These are phyloP conservation scores for Pholiota conissans DNA, from an alignment of 768 basidiomycete species.

Conservation along the genomic window DNA sequence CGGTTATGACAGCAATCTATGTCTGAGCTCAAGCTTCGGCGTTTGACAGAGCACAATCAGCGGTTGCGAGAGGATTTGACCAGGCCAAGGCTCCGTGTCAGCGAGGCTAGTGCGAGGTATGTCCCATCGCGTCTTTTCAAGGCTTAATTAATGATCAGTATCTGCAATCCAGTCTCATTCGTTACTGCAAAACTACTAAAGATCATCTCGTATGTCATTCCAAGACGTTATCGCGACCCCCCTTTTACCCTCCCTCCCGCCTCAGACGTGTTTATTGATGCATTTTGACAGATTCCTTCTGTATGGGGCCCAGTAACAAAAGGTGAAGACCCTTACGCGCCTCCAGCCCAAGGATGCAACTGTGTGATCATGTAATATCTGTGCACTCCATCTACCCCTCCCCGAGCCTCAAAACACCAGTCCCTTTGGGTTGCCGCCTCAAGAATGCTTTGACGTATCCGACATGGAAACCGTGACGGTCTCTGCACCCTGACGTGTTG, in stretches of 20 bases:
- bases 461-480: conserved; percentile 9
- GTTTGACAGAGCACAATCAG: conserved; percentile 92
- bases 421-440: background rate
- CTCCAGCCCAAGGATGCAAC: conserved; percentile 72
- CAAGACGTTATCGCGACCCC: conserved; percentile 10
- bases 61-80: conserved; percentile 87
- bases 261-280: conserved; percentile 9
- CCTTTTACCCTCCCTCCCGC: conserved; percentile 7
- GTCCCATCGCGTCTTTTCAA: conserved; percentile 24
- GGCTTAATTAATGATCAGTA: conserved; percentile 2
- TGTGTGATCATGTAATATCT: conserved; percentile 66
- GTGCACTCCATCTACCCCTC: background rate
- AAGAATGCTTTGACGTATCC: background rate
- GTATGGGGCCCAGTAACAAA: conserved; percentile 93
- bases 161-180: conserved; percentile 66
- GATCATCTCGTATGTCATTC: conserved; percentile 73
- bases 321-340: conserved; percentile 91
- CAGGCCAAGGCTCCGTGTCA: conserved; percentile 86
- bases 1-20: conserved; percentile 70
- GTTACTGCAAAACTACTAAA: conserved; percentile 91
- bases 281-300: conserved; percentile 67
- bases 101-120: conserved; percentile 87
- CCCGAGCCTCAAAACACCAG: background rate
- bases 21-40: conserved; percentile 95
- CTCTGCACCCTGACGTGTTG: conserved; percentile 8